Conservation (phyloP, 495 filamentous ascomycete species). For the Podospora australis region DNA sequence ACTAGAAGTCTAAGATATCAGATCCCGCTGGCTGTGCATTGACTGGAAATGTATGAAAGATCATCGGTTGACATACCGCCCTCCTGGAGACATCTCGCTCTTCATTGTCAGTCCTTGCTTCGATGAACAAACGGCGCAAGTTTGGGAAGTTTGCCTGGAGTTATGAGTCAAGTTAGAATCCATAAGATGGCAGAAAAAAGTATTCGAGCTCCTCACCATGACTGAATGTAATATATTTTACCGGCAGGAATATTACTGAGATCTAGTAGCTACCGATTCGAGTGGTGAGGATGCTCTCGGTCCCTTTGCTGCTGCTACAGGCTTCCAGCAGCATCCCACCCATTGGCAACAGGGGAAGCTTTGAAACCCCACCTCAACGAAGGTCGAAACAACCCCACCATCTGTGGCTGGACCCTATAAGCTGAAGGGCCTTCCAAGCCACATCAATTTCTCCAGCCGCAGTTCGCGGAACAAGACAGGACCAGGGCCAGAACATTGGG, state of each 20-base stretch:
- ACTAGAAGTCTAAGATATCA: too few species aligned
- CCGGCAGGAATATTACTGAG: too few species aligned
- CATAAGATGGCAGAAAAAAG: too few species aligned
- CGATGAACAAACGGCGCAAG: slow-evolving; percentile 90
- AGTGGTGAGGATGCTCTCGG: background rate
- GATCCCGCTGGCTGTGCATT: too few species aligned
- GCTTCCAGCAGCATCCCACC: background rate
- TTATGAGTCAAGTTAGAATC: background rate
- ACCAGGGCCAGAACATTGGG: slow-evolving; percentile 6
- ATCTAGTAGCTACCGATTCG: too few species aligned
- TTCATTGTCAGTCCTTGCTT: slow-evolving; percentile 87
- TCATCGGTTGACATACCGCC: slow-evolving; percentile 55
- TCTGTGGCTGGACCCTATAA: slow-evolving; percentile 17
- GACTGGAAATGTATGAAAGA: background rate
- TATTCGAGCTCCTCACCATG: background rate
- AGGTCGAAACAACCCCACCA: background rate
- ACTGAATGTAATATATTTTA: background rate
- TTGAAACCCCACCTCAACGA: background rate
- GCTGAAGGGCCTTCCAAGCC: slow-evolving; percentile 8
- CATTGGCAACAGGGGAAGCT: background rate
- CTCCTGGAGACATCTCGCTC: slow-evolving; percentile 90
- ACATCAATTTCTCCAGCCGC: slow-evolving; percentile 2
- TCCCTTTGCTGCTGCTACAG: background rate
- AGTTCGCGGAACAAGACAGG: background rate
- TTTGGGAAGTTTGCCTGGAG: slow-evolving; percentile 82